A percentile compares a stretch with the other conserved stretches of the same genome.
Conservation (phyloP, 306 rosid genomes). For the Sechiopsis laciniata region DNA sequence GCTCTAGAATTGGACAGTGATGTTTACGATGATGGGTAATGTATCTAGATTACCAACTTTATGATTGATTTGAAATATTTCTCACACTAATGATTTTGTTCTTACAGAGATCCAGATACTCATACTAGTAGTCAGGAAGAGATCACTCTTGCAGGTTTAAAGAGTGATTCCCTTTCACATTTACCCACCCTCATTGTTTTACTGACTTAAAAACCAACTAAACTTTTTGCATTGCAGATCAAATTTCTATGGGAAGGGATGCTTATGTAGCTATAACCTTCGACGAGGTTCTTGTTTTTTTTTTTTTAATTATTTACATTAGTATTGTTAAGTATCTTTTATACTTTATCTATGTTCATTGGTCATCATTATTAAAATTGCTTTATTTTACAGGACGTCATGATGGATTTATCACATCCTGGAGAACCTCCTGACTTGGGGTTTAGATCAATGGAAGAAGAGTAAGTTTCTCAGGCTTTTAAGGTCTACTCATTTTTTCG, state of each 20-base stretch:
- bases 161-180: constrained; percentile 4
- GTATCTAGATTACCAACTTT: not conserved
- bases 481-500: not conserved
- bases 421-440: constrained; percentile 31
- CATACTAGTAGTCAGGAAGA: constrained; percentile 55
- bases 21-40: constrained; percentile 36
- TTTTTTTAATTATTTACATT: too few species aligned
- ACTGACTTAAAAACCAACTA: not conserved
- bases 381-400: constrained; percentile 38
- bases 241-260: constrained; percentile 36
- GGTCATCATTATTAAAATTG: not conserved
- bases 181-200: not conserved
- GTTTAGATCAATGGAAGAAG: constrained; percentile 34
- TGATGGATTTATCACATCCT: constrained; percentile 27
- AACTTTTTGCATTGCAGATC: constrained; percentile 43
- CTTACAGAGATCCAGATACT: constrained; percentile 42
- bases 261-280: constrained; percentile 45
- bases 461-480: constrained; percentile 38
- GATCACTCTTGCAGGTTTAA: constrained; percentile 59
- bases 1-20: constrained; percentile 38
- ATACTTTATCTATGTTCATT: not conserved
- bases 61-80: not conserved
- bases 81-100: constrained; percentile 19
- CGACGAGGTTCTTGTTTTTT: constrained; percentile 49
- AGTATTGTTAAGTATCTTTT: not conserved